phyloP scores from a whole-genome alignment of 305 asterid genomes.

The Fraxinus sp. region DNA sequence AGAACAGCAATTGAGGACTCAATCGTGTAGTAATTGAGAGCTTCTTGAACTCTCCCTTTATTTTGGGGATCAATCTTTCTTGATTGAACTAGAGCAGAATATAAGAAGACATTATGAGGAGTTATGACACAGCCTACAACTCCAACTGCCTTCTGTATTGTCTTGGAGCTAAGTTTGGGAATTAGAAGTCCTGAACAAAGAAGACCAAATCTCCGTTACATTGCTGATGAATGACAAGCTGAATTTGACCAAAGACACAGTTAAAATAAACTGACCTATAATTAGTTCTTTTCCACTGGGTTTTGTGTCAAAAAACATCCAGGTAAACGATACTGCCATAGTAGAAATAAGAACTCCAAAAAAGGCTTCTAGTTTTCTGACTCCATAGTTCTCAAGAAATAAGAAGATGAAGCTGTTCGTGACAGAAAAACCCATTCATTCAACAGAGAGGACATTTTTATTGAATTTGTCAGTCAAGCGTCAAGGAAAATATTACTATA shows the following conservation, averaged over 20 bases:
- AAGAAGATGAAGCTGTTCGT: constrained; percentile 74
- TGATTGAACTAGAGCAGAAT: constrained; percentile 75
- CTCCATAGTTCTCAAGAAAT: constrained; percentile 72
- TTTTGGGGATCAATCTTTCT: constrained; percentile 59
- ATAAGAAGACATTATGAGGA: constrained; percentile 72
- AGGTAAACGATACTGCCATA: constrained; percentile 77
- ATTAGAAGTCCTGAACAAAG: constrained; percentile 45
- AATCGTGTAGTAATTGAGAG: constrained; percentile 69
- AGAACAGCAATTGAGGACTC: constrained; percentile 60
- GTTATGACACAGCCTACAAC: constrained; percentile 74
- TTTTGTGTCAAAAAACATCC: constrained; percentile 69
- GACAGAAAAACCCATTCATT: constrained; percentile 16
- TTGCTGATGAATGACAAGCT: not conserved
- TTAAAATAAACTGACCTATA: constrained; percentile 35
- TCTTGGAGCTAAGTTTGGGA: constrained; percentile 54
- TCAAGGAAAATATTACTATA: not conserved
- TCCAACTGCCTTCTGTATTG: constrained; percentile 68
- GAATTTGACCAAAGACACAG: not conserved
- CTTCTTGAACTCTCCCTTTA: constrained; percentile 67
- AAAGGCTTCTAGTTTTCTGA: constrained; percentile 71
- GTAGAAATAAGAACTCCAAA: constrained; percentile 66
- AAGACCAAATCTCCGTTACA: not conserved
- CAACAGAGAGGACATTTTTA: not conserved
- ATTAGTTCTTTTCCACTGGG: constrained; percentile 56
- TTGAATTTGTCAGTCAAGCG: not conserved